Evolutionary conservation across 2,329 filamentous ascomycete genomes (phyloP).

Genomic region (Fusarium heterosporum): DNA sequence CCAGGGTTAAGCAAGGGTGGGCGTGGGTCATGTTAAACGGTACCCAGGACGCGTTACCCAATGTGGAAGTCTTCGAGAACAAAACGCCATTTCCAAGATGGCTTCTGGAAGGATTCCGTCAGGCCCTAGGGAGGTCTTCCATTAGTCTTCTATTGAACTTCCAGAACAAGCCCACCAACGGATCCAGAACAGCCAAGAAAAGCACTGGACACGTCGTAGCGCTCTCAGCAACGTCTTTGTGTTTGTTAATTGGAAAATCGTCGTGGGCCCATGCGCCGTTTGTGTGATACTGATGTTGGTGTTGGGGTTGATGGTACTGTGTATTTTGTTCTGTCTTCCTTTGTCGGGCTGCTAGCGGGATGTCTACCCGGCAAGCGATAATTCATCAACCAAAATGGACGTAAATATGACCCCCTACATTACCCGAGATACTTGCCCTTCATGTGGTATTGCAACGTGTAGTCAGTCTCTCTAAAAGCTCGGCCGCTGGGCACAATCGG

Average conservation of each 20-base stretch:
- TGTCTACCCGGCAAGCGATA: not conserved
- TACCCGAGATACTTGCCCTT: conserved; percentile 2
- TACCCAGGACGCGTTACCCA: conserved; percentile 2
- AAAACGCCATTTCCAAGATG: conserved; percentile 24
- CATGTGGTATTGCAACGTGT: conserved; percentile 1
- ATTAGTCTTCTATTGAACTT: conserved; percentile 17
- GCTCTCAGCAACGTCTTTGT: not conserved
- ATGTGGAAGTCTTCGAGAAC: conserved; percentile 46
- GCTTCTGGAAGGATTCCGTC: conserved; percentile 41
- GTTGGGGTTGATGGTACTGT: not conserved
- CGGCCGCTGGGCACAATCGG: conserved; percentile 1
- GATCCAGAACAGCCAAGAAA: conserved; percentile 12
- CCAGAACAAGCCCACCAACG: conserved; percentile 18
- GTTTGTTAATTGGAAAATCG: not conserved
- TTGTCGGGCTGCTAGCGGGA: not conserved
- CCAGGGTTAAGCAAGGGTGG: conserved; percentile 25
- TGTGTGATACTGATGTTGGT: not conserved
- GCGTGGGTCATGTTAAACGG: conserved; percentile 35
- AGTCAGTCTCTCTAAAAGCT: not conserved
- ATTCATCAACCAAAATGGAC: conserved; percentile 4
- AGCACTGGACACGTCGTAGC: conserved; percentile 11
- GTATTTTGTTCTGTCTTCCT: not conserved
- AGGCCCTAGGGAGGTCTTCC: not conserved
- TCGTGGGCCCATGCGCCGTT: conserved; percentile 24
- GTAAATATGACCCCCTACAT: conserved; percentile 14